Percentiles rank a stretch among this genome's conserved stretches.
Evolutionary conservation across 257 asterid genomes (phyloP).

Genomic region (Cinchona pubescens): DNA sequence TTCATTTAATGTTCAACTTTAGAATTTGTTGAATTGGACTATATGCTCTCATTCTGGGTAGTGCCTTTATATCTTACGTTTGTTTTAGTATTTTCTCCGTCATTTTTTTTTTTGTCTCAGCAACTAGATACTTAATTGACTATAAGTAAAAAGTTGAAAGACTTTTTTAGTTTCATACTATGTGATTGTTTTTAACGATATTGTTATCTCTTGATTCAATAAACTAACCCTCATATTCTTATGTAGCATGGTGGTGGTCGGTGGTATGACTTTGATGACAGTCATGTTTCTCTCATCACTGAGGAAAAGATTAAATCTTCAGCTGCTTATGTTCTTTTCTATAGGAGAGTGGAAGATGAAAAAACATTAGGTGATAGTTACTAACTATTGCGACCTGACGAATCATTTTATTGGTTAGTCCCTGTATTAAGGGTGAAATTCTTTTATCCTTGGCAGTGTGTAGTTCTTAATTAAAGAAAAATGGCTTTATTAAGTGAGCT

Average conservation of each 20-base stretch:
- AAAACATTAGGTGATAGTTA: conserved; percentile 30
- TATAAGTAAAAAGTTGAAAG: background rate
- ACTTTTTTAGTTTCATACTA: background rate
- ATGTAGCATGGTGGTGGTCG: conserved; percentile 75
- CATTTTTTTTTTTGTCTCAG: background rate
- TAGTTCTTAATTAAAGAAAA: background rate
- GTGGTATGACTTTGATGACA: conserved; percentile 92
- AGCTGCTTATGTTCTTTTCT: conserved; percentile 81
- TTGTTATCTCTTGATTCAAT: conserved; percentile 1
- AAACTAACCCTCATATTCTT: conserved; percentile 18
- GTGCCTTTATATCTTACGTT: background rate
- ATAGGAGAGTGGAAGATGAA: conserved; percentile 67
- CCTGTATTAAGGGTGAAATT: background rate
- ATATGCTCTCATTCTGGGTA: background rate
- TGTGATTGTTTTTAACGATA: background rate
- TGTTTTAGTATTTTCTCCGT: background rate
- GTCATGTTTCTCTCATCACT: conserved; percentile 64
- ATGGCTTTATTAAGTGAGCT: background rate
- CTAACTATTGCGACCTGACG: conserved; percentile 28
- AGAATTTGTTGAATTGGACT: background rate
- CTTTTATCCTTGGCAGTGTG: conserved; percentile 5
- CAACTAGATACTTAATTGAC: background rate
- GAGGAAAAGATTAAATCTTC: conserved; percentile 84
- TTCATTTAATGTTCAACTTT: background rate
- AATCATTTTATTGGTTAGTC: conserved; percentile 22